Conservation (phyloP, 2,329 filamentous ascomycete genomes). For the Beauveria sp. region DNA sequence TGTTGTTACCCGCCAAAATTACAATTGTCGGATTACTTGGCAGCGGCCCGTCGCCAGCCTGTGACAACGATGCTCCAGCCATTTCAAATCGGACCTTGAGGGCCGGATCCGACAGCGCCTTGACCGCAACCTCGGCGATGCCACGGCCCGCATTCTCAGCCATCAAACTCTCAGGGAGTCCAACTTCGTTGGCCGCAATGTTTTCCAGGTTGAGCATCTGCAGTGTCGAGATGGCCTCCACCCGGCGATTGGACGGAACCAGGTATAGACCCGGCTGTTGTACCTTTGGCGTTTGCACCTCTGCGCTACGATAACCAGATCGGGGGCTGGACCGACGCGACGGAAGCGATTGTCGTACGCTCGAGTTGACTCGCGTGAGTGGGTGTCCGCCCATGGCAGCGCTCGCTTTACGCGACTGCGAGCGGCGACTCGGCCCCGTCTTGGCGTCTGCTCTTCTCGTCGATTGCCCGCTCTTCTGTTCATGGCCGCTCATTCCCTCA, state of each 20-base stretch:
- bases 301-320: conserved; percentile 26
- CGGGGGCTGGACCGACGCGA: conserved; percentile 24
- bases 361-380: conserved; percentile 42
- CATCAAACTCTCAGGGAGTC: conserved; percentile 82
- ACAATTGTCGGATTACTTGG: conserved; percentile 43
- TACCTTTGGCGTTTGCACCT: conserved; percentile 24
- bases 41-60: conserved; percentile 18
- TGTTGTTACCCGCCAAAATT: conserved; percentile 92
- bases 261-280: conserved; percentile 44
- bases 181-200: conserved; percentile 79
- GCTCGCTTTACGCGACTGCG: conserved; percentile 52
- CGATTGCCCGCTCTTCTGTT: conserved; percentile 43
- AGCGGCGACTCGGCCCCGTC: conserved; percentile 38
- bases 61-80: conserved; percentile 29
- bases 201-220: conserved; percentile 93
- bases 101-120: conserved; percentile 56
- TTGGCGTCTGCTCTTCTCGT: conserved; percentile 47
- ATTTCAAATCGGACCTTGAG: conserved; percentile 45
- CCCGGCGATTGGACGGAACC: conserved; percentile 45
- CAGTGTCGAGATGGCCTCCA: conserved; percentile 60
- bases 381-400: conserved; percentile 31
- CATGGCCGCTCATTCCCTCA: conserved; percentile 41
- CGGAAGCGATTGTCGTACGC: conserved; percentile 28
- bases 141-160: conserved; percentile 85
- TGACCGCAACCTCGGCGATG: conserved; percentile 75